phyloP scores from a whole-genome alignment of 2,329 filamentous ascomycete genomes.

The Pestalotiopsis sp. region DNA sequence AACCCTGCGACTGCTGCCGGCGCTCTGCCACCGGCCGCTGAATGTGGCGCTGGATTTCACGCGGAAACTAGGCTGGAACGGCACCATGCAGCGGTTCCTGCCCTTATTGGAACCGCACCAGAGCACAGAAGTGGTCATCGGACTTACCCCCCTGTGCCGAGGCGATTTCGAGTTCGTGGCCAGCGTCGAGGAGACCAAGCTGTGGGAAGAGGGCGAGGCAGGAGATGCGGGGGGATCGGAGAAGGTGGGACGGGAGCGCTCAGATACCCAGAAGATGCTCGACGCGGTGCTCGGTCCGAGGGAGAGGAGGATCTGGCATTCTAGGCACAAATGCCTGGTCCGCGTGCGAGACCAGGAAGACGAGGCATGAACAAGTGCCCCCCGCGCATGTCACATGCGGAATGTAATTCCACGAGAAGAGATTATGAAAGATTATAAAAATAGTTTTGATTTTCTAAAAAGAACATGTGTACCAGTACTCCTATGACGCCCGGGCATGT shows the following conservation, averaged over 20 bases:
- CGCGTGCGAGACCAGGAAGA: slow-evolving; percentile 47
- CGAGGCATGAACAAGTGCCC: neutral
- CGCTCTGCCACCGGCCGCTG: slow-evolving; percentile 70
- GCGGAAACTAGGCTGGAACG: slow-evolving; percentile 82
- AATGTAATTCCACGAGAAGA: slow-evolving; percentile 1
- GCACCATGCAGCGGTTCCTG: slow-evolving; percentile 74
- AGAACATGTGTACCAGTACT: neutral
- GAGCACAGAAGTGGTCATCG: slow-evolving; percentile 62
- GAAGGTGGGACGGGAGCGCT: slow-evolving; percentile 30
- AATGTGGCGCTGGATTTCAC: slow-evolving; percentile 78
- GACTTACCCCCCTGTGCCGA: slow-evolving; percentile 72
- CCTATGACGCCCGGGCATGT: neutral
- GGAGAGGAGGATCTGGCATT: slow-evolving; percentile 66
- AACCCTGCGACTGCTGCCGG: slow-evolving; percentile 74
- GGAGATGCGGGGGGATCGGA: slow-evolving; percentile 24
- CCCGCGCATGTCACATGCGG: neutral
- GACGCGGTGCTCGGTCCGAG: slow-evolving; percentile 58
- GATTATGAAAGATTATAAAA: neutral
- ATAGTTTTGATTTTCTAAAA: neutral
- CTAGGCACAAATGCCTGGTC: slow-evolving; percentile 56
- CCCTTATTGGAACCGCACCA: slow-evolving; percentile 61
- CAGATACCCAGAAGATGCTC: slow-evolving; percentile 57
- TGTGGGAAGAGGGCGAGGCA: slow-evolving; percentile 40
- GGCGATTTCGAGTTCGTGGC: slow-evolving; percentile 83
- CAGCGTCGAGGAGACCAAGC: slow-evolving; percentile 75